phyloP scores from a whole-genome alignment of 805 yeast species.

The Cyberlindnera petersonii region DNA sequence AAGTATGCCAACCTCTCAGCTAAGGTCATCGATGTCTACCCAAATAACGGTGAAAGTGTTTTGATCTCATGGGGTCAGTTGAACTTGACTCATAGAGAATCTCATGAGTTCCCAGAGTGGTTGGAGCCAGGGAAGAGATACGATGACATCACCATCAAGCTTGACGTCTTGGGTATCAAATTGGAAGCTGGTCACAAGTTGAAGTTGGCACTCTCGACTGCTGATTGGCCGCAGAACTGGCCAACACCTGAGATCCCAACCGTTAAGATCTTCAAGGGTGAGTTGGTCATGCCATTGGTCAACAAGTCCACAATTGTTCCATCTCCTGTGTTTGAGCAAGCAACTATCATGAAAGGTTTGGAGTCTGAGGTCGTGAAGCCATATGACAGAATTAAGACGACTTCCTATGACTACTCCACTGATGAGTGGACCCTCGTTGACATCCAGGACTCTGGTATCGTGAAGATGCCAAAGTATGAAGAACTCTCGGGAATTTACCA shows the following conservation, averaged over 20 bases:
- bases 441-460: constrained; percentile 33
- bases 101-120: constrained; percentile 38
- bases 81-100: constrained; percentile 39
- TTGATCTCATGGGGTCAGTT: constrained; percentile 45
- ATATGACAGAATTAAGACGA: constrained; percentile 23
- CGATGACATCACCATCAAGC: constrained; percentile 31
- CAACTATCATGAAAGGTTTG: constrained; percentile 29
- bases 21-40: constrained; percentile 39
- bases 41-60: constrained; percentile 29
- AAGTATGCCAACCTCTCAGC: constrained; percentile 38
- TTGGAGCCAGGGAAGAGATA: constrained; percentile 32
- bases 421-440: constrained; percentile 24
- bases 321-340: constrained; percentile 31
- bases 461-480: constrained; percentile 31
- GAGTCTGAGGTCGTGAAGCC: constrained; percentile 21
- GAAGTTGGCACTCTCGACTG: constrained; percentile 39
- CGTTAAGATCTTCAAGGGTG: constrained; percentile 32
- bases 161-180: constrained; percentile 40
- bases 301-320: constrained; percentile 14
- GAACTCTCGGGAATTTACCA: constrained; percentile 35
- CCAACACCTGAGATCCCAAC: constrained; percentile 40
- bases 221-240: constrained; percentile 49
- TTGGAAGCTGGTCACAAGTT: constrained; percentile 35
- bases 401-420: constrained; percentile 19
- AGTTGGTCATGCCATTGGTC: constrained; percentile 30